Evolutionary conservation across 768 basidiomycete species (phyloP), one percentile per base, ranked within the genome.

Genomic region (Sistotremastrum suecicum): DNA sequence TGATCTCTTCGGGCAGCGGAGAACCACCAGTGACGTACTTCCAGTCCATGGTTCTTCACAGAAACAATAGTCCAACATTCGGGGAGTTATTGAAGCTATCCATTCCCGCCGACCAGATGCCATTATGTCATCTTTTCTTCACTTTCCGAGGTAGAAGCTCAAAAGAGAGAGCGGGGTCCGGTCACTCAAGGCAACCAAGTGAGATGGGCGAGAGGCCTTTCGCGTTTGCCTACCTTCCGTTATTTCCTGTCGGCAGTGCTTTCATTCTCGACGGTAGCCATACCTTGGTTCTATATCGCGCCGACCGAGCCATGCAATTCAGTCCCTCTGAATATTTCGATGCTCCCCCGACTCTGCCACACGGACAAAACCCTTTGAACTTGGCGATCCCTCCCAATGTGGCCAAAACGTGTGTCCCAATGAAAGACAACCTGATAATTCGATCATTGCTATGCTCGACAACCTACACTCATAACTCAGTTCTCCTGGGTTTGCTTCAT

Each of bases 401-500:
- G 53, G 67, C 72, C 54, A 75, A 74, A 46, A 56, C 78, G 8
- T 77, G 85, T 4, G 71, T 79, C 7, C 78, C 84, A 1, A 61
- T 87, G 39, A 74, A 76, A 45, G 94, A 98, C 59, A 77, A 75
- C 12, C 64, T 92, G 48, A 73, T 76, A 37, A 76, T 97, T 44
- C 83, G 92, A 2, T 83, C 85, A 5, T 94, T 87, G 5, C 73
- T 98, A 11, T 91, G 88, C 57, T 98, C 94, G 5, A 97, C 88
- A 6, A 76, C 77, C 49, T 86, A 83, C 60, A 95, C 92, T 0
- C 91, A 95, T 60, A 92, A 95, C 55, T 71, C 80, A 0, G 83
- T 89, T 29, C 64, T 98, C 3, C 71, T 91, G 41, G 76, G 76
- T 50, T 63, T 95, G 41, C 66, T 94, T 44, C 76, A 76, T 52